A percentile compares a stretch with the other conserved stretches of the same genome.
These are phyloP conservation scores for Globisporangium abappressorium DNA, from an alignment of 352 stramenopile species.

Conservation along the genomic window DNA sequence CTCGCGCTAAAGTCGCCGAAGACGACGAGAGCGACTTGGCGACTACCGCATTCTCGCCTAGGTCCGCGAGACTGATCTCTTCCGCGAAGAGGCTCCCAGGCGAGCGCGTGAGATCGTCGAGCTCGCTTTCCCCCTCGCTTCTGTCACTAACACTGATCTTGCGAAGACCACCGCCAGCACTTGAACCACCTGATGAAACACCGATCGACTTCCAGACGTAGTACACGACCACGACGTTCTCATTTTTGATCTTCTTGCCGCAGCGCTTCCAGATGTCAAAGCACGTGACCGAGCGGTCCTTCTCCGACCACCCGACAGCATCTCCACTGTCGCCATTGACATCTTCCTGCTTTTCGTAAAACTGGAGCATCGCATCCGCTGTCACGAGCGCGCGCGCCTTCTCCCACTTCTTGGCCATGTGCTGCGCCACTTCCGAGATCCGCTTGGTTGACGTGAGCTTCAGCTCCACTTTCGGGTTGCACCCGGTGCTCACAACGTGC, in stretches of 20 bases:
- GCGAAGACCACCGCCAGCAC: background rate
- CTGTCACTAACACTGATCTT: constrained; percentile 7
- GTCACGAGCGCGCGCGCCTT: constrained; percentile 38
- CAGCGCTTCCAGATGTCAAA: constrained; percentile 72
- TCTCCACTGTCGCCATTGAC: background rate
- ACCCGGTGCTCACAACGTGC: constrained; percentile 41
- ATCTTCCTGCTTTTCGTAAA: constrained; percentile 50
- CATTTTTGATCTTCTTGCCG: constrained; percentile 53
- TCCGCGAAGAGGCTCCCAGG: constrained; percentile 16
- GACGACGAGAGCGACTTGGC: background rate
- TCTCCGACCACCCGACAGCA: constrained; percentile 35
- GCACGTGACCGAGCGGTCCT: constrained; percentile 50
- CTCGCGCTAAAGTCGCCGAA: constrained; percentile 23
- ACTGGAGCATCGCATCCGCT: constrained; percentile 32
- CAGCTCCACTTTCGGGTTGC: constrained; percentile 76
- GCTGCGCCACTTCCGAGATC: constrained; percentile 66
- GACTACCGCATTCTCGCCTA: background rate
- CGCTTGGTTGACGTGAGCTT: constrained; percentile 79
- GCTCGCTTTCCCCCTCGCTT: constrained; percentile 26
- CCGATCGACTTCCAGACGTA: constrained; percentile 40
- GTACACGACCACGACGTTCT: constrained; percentile 72
- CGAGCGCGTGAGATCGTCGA: constrained; percentile 3
- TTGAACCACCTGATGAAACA: background rate
- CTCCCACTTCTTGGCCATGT: constrained; percentile 78
- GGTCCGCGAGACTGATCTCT: constrained; percentile 12